Evolutionary conservation across 306 rosid genomes (phyloP), one percentile per base, ranked within the genome.

Genomic region (Quercus berberidifolia): DNA sequence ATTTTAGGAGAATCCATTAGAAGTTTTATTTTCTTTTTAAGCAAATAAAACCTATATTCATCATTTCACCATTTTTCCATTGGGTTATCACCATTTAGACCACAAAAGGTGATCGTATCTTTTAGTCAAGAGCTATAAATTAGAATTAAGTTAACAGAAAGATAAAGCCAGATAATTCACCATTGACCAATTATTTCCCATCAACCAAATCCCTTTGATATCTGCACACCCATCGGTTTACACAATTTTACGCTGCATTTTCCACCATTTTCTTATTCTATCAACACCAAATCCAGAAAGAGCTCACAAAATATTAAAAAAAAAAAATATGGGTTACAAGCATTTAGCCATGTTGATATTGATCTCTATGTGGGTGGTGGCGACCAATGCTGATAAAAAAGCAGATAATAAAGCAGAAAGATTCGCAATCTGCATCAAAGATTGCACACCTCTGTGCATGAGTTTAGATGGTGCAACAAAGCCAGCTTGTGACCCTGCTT

Each of bases 361-460:
- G 78, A 38, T 57, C 21, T 35, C 68, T 35, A 18, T 11, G 69
- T 6, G 18, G 5, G 6, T 6, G 77, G 3, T 57, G 55, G 19
- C 14, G 26, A 68, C 69, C 7, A 5, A 33, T 15, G 30, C 54
- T 20, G 55, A 10, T 3, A 3, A 3, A 56, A 21, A 20, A 1
- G 14, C 4, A 11, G 5, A 20, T 3, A 3, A 3, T 20, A 33
- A 20, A 3, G 14, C 4, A 11, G 5, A 20, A 15, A 13, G 14
- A 7, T 57, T 58, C 63, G 1, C 15, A n/a, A 3, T 3, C 1
- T 74, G 78, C 31, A 6, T 38, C n/a, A 23, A 33, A 19, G 78
- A 74, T 1, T 74, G 78, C 54, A 20, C 21, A 23, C 52, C 69
- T n/a, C 23, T 74, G 9, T 74, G 78, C 55, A 74, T 74, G 78